Evolutionary conservation across 352 stramenopile species (phyloP), one percentile per base, ranked within the genome.

Genomic region (Phytophthora idaei): DNA sequence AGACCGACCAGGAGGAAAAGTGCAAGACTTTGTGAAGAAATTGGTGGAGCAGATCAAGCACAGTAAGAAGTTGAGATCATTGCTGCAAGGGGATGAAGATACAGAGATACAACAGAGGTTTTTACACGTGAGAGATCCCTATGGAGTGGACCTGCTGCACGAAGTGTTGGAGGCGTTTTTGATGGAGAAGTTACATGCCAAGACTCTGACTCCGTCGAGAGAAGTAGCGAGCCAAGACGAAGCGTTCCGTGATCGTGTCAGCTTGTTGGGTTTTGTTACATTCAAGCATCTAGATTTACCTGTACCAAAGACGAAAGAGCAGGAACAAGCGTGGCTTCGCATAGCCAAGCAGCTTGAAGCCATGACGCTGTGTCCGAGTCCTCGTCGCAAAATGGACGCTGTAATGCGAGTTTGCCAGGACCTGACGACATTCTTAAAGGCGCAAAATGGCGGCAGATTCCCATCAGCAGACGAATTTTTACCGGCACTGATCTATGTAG

Each of bases 381-480:
- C 91, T n/a, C 72, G 85, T 12, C 85, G 93, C n/a, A 96, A 97
- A 63, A 89, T 97, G 75, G 82, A 94, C 53, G 83, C 73, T 36
- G 71, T 97, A 3, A 52, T 95, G 17, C 74, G 82, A 10, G 80
- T 94, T 1, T 96, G 87, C 60, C 76, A 90, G 36, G 73, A 83
- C 6, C 63, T 97, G 17, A 95, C 84, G 21, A 82, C 67, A 21
- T 71, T 97, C 25, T 62, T 97, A 5, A 76, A 77, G 29, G 51
- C 64, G 46, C 71, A 85, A 45, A 70, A 78, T 25, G 61, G 69
- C 12, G 80, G 75, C 10, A 64, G 56, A 8, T 86, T 94, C 41
- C 90, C 90, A 12, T 96, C 92, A 0, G 93, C 93, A 14, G 93
- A 98, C 57, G 93, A 98, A 17, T 95, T 98, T 56, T 68, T 98